Evolutionary conservation across 495 filamentous ascomycete genomes (phyloP).

Genomic region (Neurospora africana): DNA sequence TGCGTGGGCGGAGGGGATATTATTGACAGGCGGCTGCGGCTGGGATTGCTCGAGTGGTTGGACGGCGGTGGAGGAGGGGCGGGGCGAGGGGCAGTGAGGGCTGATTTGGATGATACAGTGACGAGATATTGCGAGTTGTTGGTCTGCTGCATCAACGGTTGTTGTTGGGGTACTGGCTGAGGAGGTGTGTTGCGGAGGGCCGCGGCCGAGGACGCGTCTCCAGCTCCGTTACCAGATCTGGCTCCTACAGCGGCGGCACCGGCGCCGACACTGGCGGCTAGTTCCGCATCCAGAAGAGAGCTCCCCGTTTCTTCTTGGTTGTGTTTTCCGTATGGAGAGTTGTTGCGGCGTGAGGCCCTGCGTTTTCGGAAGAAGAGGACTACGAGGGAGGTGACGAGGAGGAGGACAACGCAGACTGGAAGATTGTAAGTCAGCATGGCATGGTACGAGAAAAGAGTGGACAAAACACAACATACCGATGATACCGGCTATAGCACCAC

Average conservation of each 20-base stretch:
- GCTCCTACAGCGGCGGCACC: not conserved
- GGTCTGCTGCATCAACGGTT: not conserved
- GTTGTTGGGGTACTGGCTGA: not conserved
- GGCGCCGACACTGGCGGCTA: not conserved
- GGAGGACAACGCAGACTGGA: not conserved
- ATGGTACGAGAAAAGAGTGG: not conserved
- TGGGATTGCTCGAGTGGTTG: not conserved
- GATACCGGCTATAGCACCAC: not conserved
- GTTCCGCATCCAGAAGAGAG: not conserved
- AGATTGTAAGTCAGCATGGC: not conserved
- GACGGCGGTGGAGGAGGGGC: not conserved
- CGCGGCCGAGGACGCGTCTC: not conserved
- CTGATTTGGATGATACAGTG: not conserved
- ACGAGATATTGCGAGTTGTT: not conserved
- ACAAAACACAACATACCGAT: not conserved
- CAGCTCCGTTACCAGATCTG: not conserved
- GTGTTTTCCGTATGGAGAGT: not conserved
- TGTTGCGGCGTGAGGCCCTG: not conserved
- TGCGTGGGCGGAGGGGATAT: not conserved
- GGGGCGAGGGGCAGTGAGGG: not conserved
- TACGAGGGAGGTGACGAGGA: not conserved
- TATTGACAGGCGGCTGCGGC: not conserved
- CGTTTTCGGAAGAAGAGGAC: not conserved
- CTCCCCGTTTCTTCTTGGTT: not conserved
- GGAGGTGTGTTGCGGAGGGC: not conserved